These are phyloP conservation scores for Marasmius oreades DNA, from an alignment of 1,284 basidiomycete genomes.

Conservation along the genomic window DNA sequence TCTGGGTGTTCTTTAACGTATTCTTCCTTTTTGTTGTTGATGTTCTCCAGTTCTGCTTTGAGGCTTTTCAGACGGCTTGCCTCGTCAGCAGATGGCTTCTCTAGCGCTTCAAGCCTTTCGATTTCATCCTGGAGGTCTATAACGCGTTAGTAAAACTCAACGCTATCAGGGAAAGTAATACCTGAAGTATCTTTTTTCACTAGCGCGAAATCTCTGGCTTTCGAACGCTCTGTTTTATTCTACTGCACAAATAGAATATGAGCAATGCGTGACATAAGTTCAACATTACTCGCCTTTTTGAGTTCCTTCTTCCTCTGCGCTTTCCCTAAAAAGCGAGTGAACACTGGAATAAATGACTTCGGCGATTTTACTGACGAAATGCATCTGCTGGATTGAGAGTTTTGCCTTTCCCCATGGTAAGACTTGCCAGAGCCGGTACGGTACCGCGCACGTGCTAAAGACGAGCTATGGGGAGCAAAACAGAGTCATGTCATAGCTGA, in stretches of 20 bases:
- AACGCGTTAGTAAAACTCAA: not conserved
- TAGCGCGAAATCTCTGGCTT: slow-evolving; percentile 76
- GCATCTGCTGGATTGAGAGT: slow-evolving; percentile 83
- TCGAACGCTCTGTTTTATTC: slow-evolving; percentile 82
- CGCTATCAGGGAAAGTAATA: slow-evolving; percentile 22
- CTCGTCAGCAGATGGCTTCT: slow-evolving; percentile 44
- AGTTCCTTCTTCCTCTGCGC: slow-evolving; percentile 85
- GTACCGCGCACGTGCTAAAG: slow-evolving; percentile 18
- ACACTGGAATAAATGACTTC: slow-evolving; percentile 13
- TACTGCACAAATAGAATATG: slow-evolving; percentile 48
- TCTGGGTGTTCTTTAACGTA: slow-evolving; percentile 92
- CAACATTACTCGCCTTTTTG: slow-evolving; percentile 66
- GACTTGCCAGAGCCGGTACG: slow-evolving; percentile 17
- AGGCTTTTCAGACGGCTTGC: slow-evolving; percentile 58
- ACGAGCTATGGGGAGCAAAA: not conserved
- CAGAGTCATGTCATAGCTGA: slow-evolving; percentile 5
- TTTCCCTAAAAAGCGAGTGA: slow-evolving; percentile 56
- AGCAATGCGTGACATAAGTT: slow-evolving; percentile 10
- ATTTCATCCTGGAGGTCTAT: slow-evolving; percentile 73
- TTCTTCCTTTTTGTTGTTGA: slow-evolving; percentile 83
- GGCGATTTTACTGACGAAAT: slow-evolving; percentile 48
- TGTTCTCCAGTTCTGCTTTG: slow-evolving; percentile 74
- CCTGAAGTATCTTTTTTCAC: slow-evolving; percentile 88
- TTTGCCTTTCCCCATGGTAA: slow-evolving; percentile 77
- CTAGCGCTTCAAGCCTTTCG: slow-evolving; percentile 49